Percentiles rank a stretch among this genome's conserved stretches.
Evolutionary conservation across 371 early-diverging fungal genomes (phyloP).

Genomic region (Umbelopsis sp.): DNA sequence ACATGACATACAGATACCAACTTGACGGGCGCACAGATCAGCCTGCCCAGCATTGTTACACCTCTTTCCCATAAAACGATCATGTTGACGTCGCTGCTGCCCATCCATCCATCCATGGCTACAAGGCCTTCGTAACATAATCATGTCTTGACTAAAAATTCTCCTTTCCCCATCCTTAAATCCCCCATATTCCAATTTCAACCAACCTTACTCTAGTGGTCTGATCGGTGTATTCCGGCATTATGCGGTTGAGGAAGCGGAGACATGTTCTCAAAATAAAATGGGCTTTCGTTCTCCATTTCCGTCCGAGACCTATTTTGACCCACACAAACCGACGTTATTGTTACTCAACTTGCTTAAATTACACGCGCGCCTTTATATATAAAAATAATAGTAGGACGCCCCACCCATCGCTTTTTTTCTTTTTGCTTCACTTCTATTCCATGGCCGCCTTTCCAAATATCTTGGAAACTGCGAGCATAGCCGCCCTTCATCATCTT

Average conservation of each 20-base stretch:
- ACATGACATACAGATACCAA: no score
- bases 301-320: conserved; percentile 7
- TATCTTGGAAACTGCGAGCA: background rate
- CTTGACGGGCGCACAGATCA: no score
- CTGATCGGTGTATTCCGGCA: background rate
- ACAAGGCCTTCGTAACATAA: no score
- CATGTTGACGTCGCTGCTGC: no score
- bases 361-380: background rate
- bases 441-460: conserved; percentile 5
- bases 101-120: no score
- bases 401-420: background rate
- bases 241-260: background rate
- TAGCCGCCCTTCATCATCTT: conserved; percentile 1
- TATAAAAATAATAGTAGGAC: background rate
- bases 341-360: conserved; percentile 5
- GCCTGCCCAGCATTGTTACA: no score
- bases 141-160: no score
- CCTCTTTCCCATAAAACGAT: no score
- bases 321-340: background rate
- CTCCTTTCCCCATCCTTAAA: no score
- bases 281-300: background rate
- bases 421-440: background rate
- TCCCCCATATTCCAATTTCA: no score
- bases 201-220: no score
- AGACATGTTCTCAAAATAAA: background rate